Evolutionary conservation across 148 eudicot species (phyloP).

Genomic region (Suaeda aralocaspica): DNA sequence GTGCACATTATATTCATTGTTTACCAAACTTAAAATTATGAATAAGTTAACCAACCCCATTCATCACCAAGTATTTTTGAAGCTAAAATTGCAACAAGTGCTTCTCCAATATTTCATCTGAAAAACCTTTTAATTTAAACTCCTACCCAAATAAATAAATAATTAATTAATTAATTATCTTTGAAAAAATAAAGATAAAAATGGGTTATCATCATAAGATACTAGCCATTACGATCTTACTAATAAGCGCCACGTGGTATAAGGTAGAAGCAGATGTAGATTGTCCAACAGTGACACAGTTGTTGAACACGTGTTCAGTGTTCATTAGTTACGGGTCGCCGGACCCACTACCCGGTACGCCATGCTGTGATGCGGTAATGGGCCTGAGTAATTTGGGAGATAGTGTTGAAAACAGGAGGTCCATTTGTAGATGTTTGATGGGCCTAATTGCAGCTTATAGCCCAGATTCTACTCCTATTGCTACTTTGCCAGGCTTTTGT

Average conservation of each 20-base stretch:
- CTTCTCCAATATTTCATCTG: no score
- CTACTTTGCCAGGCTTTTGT: constrained; percentile 84
- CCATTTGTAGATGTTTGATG: constrained; percentile 72
- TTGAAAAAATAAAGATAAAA: not conserved
- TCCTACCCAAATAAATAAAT: no score
- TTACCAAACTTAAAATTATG: constrained; percentile 39
- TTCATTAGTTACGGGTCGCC: constrained; percentile 72
- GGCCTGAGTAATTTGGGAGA: constrained; percentile 45
- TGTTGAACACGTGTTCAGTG: constrained; percentile 63
- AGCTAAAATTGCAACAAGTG: not conserved
- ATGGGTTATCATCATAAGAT: not conserved
- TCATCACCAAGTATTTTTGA: not conserved
- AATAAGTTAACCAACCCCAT: not conserved
- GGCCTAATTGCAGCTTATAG: constrained; percentile 55
- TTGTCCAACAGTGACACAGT: constrained; percentile 59
- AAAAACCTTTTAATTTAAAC: no score
- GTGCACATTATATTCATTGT: constrained; percentile 33
- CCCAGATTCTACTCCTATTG: constrained; percentile 69
- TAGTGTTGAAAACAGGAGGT: constrained; percentile 37
- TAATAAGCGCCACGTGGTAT: constrained; percentile 7
- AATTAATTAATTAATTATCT: no score
- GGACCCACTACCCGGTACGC: constrained; percentile 73
- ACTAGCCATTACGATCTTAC: constrained; percentile 7
- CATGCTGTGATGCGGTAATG: constrained; percentile 71
- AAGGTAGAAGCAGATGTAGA: constrained; percentile 27